Conservation (phyloP, 352 stramenopile genomes). For the Globisporangium mamillatum region DNA sequence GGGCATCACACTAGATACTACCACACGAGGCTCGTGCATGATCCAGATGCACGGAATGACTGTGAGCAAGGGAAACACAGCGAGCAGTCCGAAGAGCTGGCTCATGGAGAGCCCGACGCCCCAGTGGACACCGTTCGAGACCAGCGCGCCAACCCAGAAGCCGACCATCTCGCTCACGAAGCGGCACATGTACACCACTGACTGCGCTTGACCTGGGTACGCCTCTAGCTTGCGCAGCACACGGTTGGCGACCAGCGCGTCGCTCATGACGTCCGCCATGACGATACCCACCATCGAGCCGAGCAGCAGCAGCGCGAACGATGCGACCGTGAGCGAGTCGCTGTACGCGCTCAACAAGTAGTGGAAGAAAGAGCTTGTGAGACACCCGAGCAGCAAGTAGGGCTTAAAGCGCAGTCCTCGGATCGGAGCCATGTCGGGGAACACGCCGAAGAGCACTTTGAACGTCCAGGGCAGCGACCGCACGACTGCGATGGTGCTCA, state of each 20-base stretch:
- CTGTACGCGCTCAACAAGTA: constrained; percentile 33
- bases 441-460: constrained; percentile 73
- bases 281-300: constrained; percentile 72
- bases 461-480: constrained; percentile 73
- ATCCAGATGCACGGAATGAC: constrained; percentile 55
- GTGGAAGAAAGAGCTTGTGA: constrained; percentile 59
- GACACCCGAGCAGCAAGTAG: constrained; percentile 69
- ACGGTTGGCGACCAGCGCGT: constrained; percentile 63
- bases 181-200: constrained; percentile 72
- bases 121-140: constrained; percentile 62
- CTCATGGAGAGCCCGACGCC: constrained; percentile 54
- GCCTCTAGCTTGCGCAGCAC: constrained; percentile 45
- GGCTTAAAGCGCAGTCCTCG: constrained; percentile 61
- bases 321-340: constrained; percentile 43
- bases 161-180: constrained; percentile 79
- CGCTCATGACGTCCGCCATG: constrained; percentile 82
- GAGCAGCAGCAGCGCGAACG: constrained; percentile 69
- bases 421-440: constrained; percentile 67
- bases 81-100: constrained; percentile 62
- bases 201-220: constrained; percentile 46
- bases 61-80: constrained; percentile 49
- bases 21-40: constrained; percentile 48
- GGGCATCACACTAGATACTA: constrained; percentile 14
- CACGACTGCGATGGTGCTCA: constrained; percentile 68
- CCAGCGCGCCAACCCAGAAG: constrained; percentile 60